Evolutionary conservation across 2,329 filamentous ascomycete genomes (phyloP), one percentile per base, ranked within the genome.

Genomic region (Pseudogymnoascus pannorum): DNA sequence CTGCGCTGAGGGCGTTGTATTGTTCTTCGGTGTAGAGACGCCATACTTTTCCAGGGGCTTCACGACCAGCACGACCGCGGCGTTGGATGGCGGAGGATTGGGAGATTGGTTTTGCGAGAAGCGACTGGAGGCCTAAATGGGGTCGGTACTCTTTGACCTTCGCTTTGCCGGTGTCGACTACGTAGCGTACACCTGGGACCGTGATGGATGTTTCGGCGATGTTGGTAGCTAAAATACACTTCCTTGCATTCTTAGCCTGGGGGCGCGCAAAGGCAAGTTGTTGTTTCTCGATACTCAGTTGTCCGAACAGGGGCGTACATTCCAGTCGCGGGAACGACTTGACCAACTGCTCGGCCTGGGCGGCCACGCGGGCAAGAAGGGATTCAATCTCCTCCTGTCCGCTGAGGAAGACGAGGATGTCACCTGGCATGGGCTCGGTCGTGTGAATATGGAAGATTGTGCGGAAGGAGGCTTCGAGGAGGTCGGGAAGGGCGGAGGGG

Each of bases 191-290:
- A 2, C 94, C 94, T 0, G 93, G 89, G 0, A 99, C 92, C 0
- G 94, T 99, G 63, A 99, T 89, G 1, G 94, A 97, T 0, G 94
- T 97, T 73, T 99, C 94, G n/a, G 94, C 94, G 68, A 99, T 97
- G 70, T 99, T 99, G 12, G 94, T 99, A 0, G 92, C 88, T 0
- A 99, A 78, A 0, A 99, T 92, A 11, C 97, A 82, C 71, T 97
- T 97, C 44, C 94, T 83, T 0, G 91, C 95, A 61, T 81, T 82
- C n/a, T 80, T 80, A 2, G 85, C 83, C 61, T 84, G 84, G 20
- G 89, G 82, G 1, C 89, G 88, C 60, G 87, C 79, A 72, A 99
- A 97, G 8, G 95, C 92, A 20, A 86, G 83, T 66, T 96, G 89
- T 68, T 99, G 94, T 0, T 89, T 88, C 60, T 87, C 84, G 67